Base-by-base conservation (phyloP, 495 filamentous ascomycete genomes). In the Xylaria cubensis region DNA sequence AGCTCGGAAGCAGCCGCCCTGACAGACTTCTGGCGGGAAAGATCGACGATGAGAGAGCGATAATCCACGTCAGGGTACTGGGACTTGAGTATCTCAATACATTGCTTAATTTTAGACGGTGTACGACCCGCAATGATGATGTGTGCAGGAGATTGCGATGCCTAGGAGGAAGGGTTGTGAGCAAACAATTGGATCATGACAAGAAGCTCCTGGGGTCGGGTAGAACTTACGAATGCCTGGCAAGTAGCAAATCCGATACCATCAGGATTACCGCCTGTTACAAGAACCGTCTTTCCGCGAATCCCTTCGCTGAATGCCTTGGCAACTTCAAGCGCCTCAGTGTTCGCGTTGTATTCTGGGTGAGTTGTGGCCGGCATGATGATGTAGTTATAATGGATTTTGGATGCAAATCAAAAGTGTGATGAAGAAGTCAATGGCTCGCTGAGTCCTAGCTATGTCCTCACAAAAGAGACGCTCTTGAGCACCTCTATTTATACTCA, bases 21-120 rank as follows among this genome's bases (percentile, higher is more conserved):
- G 7, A 89, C 82, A 19, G 83, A 76, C 63, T 79, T 76, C 72
- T 84, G 84, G 67, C 67, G 76, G 8, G 82, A 83, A 41, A 87
- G 85, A 67, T 86, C 80, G n/a, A 87, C 69, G 26, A 75, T 73
- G 34, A 87, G 76, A 48, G 77, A 29, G 19, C 80, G 82, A 58
- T 80, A 83, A 61, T 82, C 76, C 10, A 86, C 79, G 29, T 69
- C 24, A 4, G 82, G 84, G 36, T 66, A 82, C 19, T 83, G 36
- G 1, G 71, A 59, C 69, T 82, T 80, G 21, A 86, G 75, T 1
- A 67, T 72, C 13, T 80, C 69, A 69, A 84, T 81, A 64, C 74
- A 74, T 51, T 82, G 79, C 55, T 83, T 67, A 24, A 84, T 70
- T 70, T 86, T 86, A 15, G 78, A 69, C 2, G 73, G 73, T 13